Base-by-base conservation (phyloP, 2,329 filamentous ascomycete genomes). In the Plenodomus biglobosus region DNA sequence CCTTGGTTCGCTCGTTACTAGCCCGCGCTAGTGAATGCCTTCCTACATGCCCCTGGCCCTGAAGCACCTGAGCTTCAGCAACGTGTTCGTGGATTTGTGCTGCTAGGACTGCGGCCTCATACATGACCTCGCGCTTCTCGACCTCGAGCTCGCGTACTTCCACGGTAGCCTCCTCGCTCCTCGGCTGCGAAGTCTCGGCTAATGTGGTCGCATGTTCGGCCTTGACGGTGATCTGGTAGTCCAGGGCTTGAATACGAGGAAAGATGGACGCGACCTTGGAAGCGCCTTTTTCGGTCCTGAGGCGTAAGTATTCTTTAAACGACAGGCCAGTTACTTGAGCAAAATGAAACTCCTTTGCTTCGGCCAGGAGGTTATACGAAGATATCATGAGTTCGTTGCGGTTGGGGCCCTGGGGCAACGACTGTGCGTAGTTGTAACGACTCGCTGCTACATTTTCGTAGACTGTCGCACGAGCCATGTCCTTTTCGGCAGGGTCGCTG, bases 331-430 rank as follows among this genome's bases (percentile, higher is more conserved):
- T 62, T 20, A 41, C 50, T n/a, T 57, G 52, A 6, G 38, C 37
- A 38, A 64, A 62, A 20, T 59, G 57, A 11, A 65, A 45, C 38
- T 66, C 53, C 22, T 62, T 65, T 22, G 64, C 64, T 44, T 67
- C 64, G 24, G 65, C 59, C 17, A 66, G 60, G 20, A 68, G 59
- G 18, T 55, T 53, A 53, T 64, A 68, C 5, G 63, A 62, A 11
- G 63, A 64, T 18, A 65, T 46, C 15, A 45, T 58, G 20, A 64
- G 55, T 8, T 49, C 48, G 5, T 46, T 47, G 42, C 61, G 63
- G 40, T 60, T 48, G 17, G 48, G 50, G 21, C 56, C 50, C 27
- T 52, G 43, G 13, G 61, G 54, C 2, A 67, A 55, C 2, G 55
- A 44, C 13, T 60, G 48, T 13, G 64, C 65, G 34, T 56, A 44